Percentiles rank a stretch among this genome's conserved stretches.
phyloP scores from a whole-genome alignment of 2,329 filamentous ascomycete genomes.

The Parastagonospora nodorum region DNA sequence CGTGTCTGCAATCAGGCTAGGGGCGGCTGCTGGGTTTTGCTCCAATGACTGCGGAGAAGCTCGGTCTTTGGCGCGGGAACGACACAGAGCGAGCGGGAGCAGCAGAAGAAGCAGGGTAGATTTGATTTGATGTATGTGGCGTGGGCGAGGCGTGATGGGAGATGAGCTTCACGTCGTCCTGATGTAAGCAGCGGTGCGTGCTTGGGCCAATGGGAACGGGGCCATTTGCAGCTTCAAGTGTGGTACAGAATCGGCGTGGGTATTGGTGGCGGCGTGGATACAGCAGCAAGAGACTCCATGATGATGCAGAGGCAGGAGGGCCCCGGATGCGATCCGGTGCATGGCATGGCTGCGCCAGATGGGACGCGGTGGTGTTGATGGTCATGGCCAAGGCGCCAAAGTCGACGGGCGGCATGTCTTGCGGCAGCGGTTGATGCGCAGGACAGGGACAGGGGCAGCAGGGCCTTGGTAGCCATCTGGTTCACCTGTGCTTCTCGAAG shows the following conservation, averaged over 20 bases:
- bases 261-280: conserved; percentile 25
- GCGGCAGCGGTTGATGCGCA: not conserved
- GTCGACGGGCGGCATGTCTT: conserved; percentile 13
- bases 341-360: conserved; percentile 24
- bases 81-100: not conserved
- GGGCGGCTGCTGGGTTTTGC: conserved; percentile 10
- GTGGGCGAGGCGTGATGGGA: conserved; percentile 10
- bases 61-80: conserved; percentile 19
- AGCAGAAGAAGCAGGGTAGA: not conserved
- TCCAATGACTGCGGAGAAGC: conserved; percentile 24
- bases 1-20: conserved; percentile 21
- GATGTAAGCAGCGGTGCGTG: conserved; percentile 24
- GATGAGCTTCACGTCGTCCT: conserved; percentile 12
- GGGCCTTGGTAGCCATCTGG: conserved; percentile 27
- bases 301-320: conserved; percentile 24
- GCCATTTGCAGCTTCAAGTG: conserved; percentile 21
- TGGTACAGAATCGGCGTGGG: conserved; percentile 20
- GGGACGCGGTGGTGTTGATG: conserved; percentile 19
- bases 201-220: conserved; percentile 27
- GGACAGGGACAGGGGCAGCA: conserved; percentile 21
- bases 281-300: conserved; percentile 24
- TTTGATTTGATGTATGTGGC: conserved; percentile 12
- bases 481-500: conserved; percentile 31
- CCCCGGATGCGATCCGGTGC: conserved; percentile 38
- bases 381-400: conserved; percentile 21